phyloP scores from a whole-genome alignment of 2,329 filamentous ascomycete genomes.

The Ascochyta clinopodiicola region DNA sequence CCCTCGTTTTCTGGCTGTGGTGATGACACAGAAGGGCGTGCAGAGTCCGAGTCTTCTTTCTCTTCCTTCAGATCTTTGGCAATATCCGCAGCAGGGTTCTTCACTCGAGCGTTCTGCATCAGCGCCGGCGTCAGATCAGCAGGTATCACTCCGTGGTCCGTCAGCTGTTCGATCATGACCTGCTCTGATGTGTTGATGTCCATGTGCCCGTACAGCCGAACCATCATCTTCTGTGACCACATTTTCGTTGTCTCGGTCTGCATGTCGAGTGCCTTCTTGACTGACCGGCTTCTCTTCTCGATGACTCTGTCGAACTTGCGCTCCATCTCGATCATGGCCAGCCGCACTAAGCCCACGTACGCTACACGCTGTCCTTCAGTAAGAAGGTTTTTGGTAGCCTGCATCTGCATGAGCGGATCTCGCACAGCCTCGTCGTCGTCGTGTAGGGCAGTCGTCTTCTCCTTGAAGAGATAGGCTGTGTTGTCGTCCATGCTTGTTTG shows the following conservation, averaged over 20 bases:
- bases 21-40: constrained; percentile 44
- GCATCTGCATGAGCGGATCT: constrained; percentile 87
- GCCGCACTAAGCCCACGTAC: constrained; percentile 87
- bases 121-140: constrained; percentile 82
- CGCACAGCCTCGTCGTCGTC: constrained; percentile 77
- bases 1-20: constrained; percentile 32
- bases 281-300: constrained; percentile 64
- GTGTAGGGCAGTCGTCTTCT: constrained; percentile 65
- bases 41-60: constrained; percentile 30
- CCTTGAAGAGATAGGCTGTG: constrained; percentile 92
- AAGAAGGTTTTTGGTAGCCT: constrained; percentile 92
- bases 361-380: constrained; percentile 96
- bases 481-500: constrained; percentile 97
- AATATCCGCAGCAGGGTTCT: constrained; percentile 81
- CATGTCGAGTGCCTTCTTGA: constrained; percentile 74
- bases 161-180: constrained; percentile 97
- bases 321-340: constrained; percentile 81
- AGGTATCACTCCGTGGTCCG: constrained; percentile 87
- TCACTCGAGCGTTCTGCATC: constrained; percentile 90
- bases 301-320: constrained; percentile 67
- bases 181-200: constrained; percentile 91
- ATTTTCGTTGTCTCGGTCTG: constrained; percentile 83
- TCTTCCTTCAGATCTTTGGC: constrained; percentile 21
- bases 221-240: constrained; percentile 99
- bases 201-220: constrained; percentile 93